phyloP scores from a whole-genome alignment of 805 yeast genomes.

The Schwanniomyces yamadae region DNA sequence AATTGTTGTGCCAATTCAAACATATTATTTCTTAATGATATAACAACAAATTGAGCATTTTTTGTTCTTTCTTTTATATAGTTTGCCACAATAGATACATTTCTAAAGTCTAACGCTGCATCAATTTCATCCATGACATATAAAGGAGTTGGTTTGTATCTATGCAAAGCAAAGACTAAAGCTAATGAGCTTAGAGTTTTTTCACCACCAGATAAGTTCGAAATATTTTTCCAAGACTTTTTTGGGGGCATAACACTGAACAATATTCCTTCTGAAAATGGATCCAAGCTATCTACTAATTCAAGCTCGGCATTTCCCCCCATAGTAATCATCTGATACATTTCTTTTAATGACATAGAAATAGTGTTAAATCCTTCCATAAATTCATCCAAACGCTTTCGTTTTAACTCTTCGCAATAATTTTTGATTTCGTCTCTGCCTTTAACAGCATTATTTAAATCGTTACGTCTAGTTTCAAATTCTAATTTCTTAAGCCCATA shows the following conservation, averaged over 20 bases:
- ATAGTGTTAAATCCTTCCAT: conserved; percentile 90
- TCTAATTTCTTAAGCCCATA: conserved; percentile 69
- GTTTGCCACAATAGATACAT: conserved; percentile 96
- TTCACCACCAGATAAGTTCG: conserved; percentile 96
- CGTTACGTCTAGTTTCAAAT: conserved; percentile 59
- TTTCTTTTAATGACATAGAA: conserved; percentile 84
- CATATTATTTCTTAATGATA: conserved; percentile 95
- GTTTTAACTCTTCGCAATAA: conserved; percentile 65
- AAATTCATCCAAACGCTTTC: conserved; percentile 79
- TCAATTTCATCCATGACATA: conserved; percentile 99
- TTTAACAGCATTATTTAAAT: conserved; percentile 65
- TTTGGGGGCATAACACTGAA: conserved; percentile 99
- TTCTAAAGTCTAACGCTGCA: conserved; percentile 96
- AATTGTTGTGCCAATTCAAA: conserved; percentile 92
- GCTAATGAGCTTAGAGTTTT: conserved; percentile 94
- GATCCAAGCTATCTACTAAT: conserved; percentile 91
- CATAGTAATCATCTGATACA: conserved; percentile 98
- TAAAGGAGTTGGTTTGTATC: conserved; percentile 93
- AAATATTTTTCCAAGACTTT: conserved; percentile 94
- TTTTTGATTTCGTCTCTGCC: conserved; percentile 63
- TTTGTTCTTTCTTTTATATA: conserved; percentile 94
- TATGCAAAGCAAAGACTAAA: conserved; percentile 91
- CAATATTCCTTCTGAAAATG: conserved; percentile 95
- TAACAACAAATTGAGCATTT: conserved; percentile 95
- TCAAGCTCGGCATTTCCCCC: conserved; percentile 99